phyloP scores from a whole-genome alignment of 176 grass and related monocot species.

The Triticum monococcum region DNA sequence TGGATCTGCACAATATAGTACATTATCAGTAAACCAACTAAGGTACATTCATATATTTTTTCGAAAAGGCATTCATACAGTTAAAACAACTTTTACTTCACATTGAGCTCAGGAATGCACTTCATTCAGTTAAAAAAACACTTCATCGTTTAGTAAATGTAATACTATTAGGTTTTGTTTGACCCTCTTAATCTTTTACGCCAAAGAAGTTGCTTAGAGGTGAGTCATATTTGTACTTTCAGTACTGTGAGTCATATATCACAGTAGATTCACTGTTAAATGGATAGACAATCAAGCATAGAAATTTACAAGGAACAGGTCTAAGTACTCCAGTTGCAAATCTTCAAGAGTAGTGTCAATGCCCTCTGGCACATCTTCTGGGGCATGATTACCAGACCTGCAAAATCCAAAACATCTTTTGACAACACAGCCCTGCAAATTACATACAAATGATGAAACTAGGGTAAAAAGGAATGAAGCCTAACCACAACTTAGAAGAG shows the following conservation, averaged over 20 bases:
- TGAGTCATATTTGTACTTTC: background rate
- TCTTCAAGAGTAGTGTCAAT: slow-evolving; percentile 59
- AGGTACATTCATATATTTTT: background rate
- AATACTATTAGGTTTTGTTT: background rate
- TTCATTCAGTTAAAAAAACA: too few species aligned
- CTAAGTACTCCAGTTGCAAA: slow-evolving; percentile 78
- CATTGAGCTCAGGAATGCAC: background rate
- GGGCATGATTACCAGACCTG: slow-evolving; percentile 67
- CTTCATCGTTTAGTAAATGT: background rate
- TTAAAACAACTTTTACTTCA: background rate
- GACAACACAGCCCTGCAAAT: background rate
- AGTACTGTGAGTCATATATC: background rate
- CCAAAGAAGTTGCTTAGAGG: background rate
- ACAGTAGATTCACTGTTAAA: background rate
- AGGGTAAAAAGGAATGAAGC: background rate
- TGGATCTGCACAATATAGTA: slow-evolving; percentile 53
- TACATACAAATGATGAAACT: background rate
- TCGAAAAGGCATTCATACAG: background rate
- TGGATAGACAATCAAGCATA: slow-evolving; percentile 8
- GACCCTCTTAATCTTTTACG: background rate
- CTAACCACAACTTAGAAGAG: slow-evolving; percentile 70
- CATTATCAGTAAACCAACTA: slow-evolving; percentile 17
- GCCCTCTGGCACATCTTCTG: slow-evolving; percentile 71
- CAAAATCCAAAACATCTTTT: slow-evolving; percentile 14
- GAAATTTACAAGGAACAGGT: slow-evolving; percentile 75